Evolutionary conservation across 1,139 yeast genomes (phyloP), one percentile per base, ranked within the genome.

Genomic region (Saccharomycopsis crataegensis): DNA sequence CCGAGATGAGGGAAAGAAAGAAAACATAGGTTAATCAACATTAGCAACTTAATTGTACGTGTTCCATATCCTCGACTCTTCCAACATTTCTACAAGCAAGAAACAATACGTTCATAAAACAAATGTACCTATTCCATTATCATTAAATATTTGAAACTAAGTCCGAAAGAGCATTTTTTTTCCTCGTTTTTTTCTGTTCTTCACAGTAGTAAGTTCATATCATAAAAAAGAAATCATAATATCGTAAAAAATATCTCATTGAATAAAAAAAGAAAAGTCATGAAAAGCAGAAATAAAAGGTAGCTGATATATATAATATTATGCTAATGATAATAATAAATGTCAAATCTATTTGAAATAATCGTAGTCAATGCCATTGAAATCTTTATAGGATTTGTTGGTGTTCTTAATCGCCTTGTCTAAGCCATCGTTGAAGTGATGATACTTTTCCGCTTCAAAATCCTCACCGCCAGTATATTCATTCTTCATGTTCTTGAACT

Each of bases 381-480:
- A 56, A 8, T 56, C 52, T 41, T 53, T 56, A 42, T 56, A 56
- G 37, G 58, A 54, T 43, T 51, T 48, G 38, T 56, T 56, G 14
- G 57, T 43, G 9, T 51, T 55, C 32, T 40, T 56, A 28, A 54
- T 51, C 9, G 56, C 57, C 45, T 49, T 50, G 17, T 54, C 51
- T 32, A 56, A 48, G 22, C 32, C 53, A 17, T 32, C 12, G 37
- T 56, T 49, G 36, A 48, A 51, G 22, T 49, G 49, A 28, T 51
- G 49, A 48, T 48, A 56, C 38, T 43, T 54, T n/a, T 43, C 51
- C 16, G 32, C 36, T 28, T 56, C 57, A 51, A 56, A 56, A 44
- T 56, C 55, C n/a, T 51, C 47, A 7, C 47, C 54, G n/a, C 58
- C 58, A 12, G 58, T 45, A 45, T 56, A 56, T 44, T 56, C 58